phyloP scores from a whole-genome alignment of 139 green algal species.

The Closterium sp. region DNA sequence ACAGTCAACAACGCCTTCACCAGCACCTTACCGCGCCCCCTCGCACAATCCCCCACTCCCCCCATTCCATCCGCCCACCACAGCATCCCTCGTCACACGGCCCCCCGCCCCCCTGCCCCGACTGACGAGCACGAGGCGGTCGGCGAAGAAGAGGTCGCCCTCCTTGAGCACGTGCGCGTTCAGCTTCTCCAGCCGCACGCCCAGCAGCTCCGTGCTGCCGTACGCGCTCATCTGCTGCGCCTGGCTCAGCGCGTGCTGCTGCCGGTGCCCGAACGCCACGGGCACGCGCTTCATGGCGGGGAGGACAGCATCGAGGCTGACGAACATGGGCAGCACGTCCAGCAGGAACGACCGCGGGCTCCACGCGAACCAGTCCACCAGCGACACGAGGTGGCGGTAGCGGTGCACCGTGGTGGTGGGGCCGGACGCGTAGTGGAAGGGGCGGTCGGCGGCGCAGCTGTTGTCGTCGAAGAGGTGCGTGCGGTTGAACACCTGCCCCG shows the following conservation, averaged over 20 bases:
- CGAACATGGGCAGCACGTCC: background rate
- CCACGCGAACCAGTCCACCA: conserved; percentile 9
- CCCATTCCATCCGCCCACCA: background rate
- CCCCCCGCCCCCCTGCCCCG: too few relatives aligned
- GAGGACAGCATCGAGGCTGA: background rate
- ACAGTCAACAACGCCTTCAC: background rate
- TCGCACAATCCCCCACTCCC: too few relatives aligned
- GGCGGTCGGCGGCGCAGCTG: background rate
- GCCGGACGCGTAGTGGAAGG: background rate
- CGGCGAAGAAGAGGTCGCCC: background rate
- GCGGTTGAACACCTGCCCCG: conserved; percentile 14
- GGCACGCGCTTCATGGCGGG: background rate
- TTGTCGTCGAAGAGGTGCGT: conserved; percentile 11
- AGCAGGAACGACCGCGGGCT: background rate
- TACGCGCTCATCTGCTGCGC: conserved; percentile 3
- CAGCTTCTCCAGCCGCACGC: background rate
- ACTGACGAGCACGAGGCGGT: background rate
- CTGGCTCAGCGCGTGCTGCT: background rate
- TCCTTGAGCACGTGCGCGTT: background rate
- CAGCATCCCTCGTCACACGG: background rate
- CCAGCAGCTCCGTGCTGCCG: background rate
- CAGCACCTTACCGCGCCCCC: too few relatives aligned
- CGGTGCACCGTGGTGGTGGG: background rate
- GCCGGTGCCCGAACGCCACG: background rate
- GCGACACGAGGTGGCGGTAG: background rate